Conservation (phyloP, 75 land plant genomes). For the Picea glauca region DNA sequence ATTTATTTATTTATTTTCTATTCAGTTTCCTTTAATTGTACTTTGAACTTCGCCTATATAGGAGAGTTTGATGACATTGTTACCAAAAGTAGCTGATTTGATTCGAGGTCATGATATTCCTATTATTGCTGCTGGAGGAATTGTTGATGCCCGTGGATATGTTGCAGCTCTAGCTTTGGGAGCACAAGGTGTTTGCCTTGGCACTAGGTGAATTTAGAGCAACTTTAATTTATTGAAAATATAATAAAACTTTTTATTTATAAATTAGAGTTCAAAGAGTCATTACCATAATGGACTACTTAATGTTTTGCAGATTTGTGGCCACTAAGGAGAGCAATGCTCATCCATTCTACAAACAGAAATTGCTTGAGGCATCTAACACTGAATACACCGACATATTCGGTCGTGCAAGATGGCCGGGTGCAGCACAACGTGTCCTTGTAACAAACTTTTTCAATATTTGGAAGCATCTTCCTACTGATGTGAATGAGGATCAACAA, state of each 20-base stretch:
- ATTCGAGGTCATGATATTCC: constrained; percentile 49
- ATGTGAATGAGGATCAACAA: constrained; percentile 63
- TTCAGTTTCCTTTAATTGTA: background rate
- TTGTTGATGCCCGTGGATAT: constrained; percentile 88
- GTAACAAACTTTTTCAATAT: constrained; percentile 54
- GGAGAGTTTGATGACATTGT: constrained; percentile 54
- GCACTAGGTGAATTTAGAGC: constrained; percentile 61
- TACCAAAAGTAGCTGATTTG: constrained; percentile 74
- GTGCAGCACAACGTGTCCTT: constrained; percentile 67
- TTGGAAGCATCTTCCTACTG: constrained; percentile 53
- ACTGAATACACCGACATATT: constrained; percentile 75
- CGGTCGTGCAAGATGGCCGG: constrained; percentile 86
- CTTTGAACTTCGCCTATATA: constrained; percentile 12
- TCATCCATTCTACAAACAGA: constrained; percentile 71
- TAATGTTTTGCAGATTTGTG: constrained; percentile 55
- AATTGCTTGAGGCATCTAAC: constrained; percentile 44
- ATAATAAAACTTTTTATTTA: background rate
- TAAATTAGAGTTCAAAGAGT: background rate
- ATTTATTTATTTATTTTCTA: background rate
- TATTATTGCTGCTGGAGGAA: constrained; percentile 90
- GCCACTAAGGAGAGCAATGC: constrained; percentile 83
- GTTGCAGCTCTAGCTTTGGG: constrained; percentile 92
- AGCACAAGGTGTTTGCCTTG: constrained; percentile 82
- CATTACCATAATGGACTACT: background rate
- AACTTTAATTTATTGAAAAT: no score